Base-by-base conservation (phyloP, 495 filamentous ascomycete species). In the Antarctomyces pellizariae region DNA sequence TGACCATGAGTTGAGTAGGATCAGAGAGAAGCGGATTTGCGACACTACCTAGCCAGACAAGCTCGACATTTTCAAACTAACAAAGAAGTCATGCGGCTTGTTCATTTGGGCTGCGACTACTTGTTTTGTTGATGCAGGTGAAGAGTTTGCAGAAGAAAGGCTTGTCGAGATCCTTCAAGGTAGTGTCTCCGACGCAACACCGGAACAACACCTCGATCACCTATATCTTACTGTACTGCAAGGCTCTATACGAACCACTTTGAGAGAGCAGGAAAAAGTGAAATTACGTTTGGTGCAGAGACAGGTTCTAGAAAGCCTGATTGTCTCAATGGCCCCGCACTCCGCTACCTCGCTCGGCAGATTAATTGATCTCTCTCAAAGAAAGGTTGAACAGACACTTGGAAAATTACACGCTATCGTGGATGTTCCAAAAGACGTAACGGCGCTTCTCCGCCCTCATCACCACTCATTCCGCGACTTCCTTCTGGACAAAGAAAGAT, bases 401-500 rank as follows among this genome's bases (percentile, higher is more conserved):
- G 30, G 31, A 10, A 25, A 31, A 8, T 39, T 54, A 10, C 43
- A 46, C 27, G 39, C 48, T 5, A 41, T 57, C 20, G 33, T 59
- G 1, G 29, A 42, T 29, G 37, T 55, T 18, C 43, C 49, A 22
- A 26, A 43, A 2, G 30, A 50, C 15, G 0, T 22, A 10, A 22
- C 28, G 12, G n/a, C 14, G 7, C 45, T 45, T 3, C 25, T 63
- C 13, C 43, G 45, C n/a, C 37, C 54, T 1, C 49, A 50, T 22
- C 56, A 66, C 32, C 48, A 43, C 9, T 61, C 57, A n/a, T 58
- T 66, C 32, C 55, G 53, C 24, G 59, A 64, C 35, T 64, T 54
- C 34, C 48, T 66, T 8, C 25, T 62, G 22, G 44, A 55, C 35
- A 23, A 34, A 21, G 27, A 41, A 8, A 39, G 37, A 27, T 43